These are phyloP conservation scores for Erythrophleum ivorense DNA, from an alignment of 331 rosid genomes.

Conservation along the genomic window DNA sequence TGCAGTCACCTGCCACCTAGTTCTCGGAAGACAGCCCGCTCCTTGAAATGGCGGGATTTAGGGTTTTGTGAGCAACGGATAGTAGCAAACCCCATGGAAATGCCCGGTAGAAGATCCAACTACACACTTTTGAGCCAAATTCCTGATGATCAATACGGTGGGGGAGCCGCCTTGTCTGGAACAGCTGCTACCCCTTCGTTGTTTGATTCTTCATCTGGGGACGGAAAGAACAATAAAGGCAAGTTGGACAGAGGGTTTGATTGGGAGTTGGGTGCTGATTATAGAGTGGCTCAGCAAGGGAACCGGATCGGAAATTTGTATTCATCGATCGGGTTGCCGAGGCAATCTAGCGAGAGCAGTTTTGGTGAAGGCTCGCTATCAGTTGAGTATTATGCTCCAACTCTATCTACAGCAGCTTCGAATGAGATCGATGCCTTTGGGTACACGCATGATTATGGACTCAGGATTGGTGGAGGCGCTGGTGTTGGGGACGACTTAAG, in stretches of 20 bases:
- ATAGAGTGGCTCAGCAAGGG: constrained; percentile 56
- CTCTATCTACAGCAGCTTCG: constrained; percentile 48
- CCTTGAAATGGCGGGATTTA: constrained; percentile 61
- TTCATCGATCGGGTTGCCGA: constrained; percentile 67
- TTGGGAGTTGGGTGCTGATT: constrained; percentile 64
- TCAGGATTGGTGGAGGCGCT: constrained; percentile 46
- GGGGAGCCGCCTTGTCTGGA: constrained; percentile 41
- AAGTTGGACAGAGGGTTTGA: constrained; percentile 63
- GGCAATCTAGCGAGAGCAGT: constrained; percentile 90
- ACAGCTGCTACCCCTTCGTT: constrained; percentile 44
- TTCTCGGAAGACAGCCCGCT: background rate
- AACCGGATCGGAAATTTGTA: constrained; percentile 70
- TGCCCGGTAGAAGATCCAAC: constrained; percentile 74
- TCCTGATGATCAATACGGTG: constrained; percentile 61
- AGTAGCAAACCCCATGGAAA: constrained; percentile 53
- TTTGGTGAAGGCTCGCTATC: constrained; percentile 84
- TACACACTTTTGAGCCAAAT: constrained; percentile 63
- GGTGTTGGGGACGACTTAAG: constrained; percentile 48
- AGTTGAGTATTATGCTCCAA: constrained; percentile 71
- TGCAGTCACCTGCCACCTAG: background rate
- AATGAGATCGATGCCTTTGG: constrained; percentile 65
- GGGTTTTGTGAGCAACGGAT: constrained; percentile 46
- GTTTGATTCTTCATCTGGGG: constrained; percentile 58
- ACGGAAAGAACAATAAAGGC: constrained; percentile 54
- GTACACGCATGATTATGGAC: constrained; percentile 51